A percentile compares a stretch with the other conserved stretches of the same genome.
These are phyloP conservation scores for Naganishia albida DNA, from an alignment of 1,284 basidiomycete species.

Conservation along the genomic window DNA sequence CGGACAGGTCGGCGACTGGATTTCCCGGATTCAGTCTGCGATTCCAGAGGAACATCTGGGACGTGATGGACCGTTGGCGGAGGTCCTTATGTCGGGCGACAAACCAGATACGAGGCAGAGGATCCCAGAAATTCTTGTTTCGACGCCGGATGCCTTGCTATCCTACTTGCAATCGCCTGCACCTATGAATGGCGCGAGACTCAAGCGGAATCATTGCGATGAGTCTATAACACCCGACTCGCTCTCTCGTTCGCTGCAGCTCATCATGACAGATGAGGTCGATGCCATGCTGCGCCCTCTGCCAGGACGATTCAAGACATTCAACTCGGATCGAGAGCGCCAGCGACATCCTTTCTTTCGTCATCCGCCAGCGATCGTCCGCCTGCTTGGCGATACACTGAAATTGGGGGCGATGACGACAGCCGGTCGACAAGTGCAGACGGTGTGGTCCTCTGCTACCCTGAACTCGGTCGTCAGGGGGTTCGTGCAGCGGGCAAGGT, in stretches of 20 bases:
- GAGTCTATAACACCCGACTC: background rate
- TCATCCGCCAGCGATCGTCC: conserved; percentile 27
- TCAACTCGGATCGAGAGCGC: conserved; percentile 6
- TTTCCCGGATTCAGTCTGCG: background rate
- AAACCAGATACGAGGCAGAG: background rate
- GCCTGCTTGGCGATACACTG: conserved; percentile 13
- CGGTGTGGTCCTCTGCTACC: conserved; percentile 33
- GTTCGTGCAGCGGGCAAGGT: conserved; percentile 21
- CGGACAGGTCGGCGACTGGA: conserved; percentile 22
- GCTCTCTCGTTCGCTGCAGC: background rate
- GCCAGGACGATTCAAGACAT: conserved; percentile 27
- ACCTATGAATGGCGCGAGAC: too few relatives aligned
- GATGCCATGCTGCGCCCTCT: conserved; percentile 28
- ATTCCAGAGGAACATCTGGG: background rate
- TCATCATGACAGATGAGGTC: conserved; percentile 28
- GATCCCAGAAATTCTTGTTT: conserved; percentile 7
- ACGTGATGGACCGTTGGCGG: background rate
- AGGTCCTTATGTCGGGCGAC: conserved; percentile 8
- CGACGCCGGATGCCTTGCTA: conserved; percentile 20
- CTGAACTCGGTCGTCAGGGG: conserved; percentile 30
- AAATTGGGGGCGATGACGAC: background rate
- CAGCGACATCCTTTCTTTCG: conserved; percentile 22
- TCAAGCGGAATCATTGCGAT: background rate
- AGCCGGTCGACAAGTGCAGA: conserved; percentile 2
- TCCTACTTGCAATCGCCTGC: conserved; percentile 1